These are phyloP conservation scores for Miscanthus lutarioriparius DNA, from an alignment of 176 grass and related monocot genomes.

Conservation along the genomic window DNA sequence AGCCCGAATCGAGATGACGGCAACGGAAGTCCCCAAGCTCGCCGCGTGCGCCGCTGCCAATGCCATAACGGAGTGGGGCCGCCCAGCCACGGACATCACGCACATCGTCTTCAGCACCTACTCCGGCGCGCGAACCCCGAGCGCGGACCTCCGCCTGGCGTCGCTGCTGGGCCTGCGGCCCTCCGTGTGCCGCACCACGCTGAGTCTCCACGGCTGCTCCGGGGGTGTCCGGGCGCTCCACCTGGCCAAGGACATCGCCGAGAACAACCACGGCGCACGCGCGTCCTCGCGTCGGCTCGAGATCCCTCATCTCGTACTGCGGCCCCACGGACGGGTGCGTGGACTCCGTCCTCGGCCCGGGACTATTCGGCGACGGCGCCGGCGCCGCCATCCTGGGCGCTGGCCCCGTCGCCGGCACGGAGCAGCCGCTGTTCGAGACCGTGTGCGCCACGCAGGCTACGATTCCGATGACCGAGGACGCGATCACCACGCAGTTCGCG, in stretches of 20 bases:
- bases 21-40: slow-evolving; percentile 51
- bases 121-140: slow-evolving; percentile 48
- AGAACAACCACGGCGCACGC: slow-evolving; percentile 65
- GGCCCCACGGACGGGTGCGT: background rate
- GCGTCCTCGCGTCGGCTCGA: slow-evolving; percentile 20
- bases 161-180: slow-evolving; percentile 51
- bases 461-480: slow-evolving; percentile 33
- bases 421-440: slow-evolving; percentile 43
- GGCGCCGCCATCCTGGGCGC: slow-evolving; percentile 46
- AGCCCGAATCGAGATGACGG: slow-evolving; percentile 39
- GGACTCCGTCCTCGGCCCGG: slow-evolving; percentile 28
- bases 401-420: slow-evolving; percentile 24
- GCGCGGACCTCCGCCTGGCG: slow-evolving; percentile 46
- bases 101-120: slow-evolving; percentile 60
- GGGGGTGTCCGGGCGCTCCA: slow-evolving; percentile 41
- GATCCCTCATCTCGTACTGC: slow-evolving; percentile 37
- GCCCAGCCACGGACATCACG: slow-evolving; percentile 50
- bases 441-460: slow-evolving; percentile 38
- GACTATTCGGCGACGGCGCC: slow-evolving; percentile 37
- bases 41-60: slow-evolving; percentile 36
- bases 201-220: slow-evolving; percentile 44
- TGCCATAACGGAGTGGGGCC: slow-evolving; percentile 66
- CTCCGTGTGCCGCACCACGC: slow-evolving; percentile 33
- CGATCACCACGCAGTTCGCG: slow-evolving; percentile 31
- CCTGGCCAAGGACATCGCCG: slow-evolving; percentile 68